Conservation (phyloP, 2,329 filamentous ascomycete genomes). For the Cladophialophora yegresii region DNA sequence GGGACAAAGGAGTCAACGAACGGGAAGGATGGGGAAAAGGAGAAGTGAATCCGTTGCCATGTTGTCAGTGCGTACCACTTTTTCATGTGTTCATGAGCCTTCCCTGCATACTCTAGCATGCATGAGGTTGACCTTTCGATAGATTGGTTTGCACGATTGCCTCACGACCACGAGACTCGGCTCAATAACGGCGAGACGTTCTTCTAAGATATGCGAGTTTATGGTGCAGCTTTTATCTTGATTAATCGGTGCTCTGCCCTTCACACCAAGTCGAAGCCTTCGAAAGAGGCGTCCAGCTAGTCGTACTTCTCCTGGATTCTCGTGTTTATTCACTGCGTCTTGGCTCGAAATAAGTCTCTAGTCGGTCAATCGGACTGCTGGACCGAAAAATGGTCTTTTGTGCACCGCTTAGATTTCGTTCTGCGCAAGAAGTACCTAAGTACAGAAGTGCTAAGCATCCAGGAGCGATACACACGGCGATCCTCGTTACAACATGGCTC, state of each 20-base stretch:
- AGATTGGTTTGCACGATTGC: neutral
- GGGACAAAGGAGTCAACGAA: conserved; percentile 4
- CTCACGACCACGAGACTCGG: neutral
- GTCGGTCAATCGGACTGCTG: neutral
- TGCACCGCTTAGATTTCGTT: neutral
- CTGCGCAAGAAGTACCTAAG: no score
- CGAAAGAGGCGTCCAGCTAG: neutral
- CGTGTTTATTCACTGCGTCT: neutral
- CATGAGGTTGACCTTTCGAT: neutral
- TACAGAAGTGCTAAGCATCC: neutral
- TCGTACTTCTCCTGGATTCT: neutral
- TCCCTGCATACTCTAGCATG: neutral
- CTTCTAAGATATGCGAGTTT: neutral
- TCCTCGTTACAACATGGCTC: neutral
- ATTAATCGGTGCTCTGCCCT: neutral
- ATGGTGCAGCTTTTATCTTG: neutral
- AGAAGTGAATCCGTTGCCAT: neutral
- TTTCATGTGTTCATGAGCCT: neutral
- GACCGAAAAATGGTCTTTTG: neutral
- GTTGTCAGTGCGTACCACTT: neutral
- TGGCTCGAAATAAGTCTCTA: neutral
- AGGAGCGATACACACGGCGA: neutral
- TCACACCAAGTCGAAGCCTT: neutral
- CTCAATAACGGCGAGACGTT: neutral
- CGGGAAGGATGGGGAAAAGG: conserved; percentile 6